Evolutionary conservation across 2,329 filamentous ascomycete species (phyloP).

Genomic region (Aspergillus sp.): DNA sequence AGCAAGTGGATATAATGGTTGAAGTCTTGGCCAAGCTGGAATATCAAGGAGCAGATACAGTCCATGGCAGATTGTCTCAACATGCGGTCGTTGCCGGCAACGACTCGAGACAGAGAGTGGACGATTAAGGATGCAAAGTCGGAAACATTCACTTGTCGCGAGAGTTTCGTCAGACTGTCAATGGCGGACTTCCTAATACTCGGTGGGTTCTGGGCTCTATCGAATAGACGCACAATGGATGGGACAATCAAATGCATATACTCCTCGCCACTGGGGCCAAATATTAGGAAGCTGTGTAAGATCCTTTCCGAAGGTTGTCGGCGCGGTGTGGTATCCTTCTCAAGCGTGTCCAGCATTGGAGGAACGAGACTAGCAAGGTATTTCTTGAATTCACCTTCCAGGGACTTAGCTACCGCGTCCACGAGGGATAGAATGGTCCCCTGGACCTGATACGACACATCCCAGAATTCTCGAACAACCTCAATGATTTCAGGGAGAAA

Average conservation of each 20-base stretch:
- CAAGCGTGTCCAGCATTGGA: slow-evolving; percentile 89
- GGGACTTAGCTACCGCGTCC: slow-evolving; percentile 86
- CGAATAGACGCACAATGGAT: slow-evolving; percentile 90
- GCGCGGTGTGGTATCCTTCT: slow-evolving; percentile 75
- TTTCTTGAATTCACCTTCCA: slow-evolving; percentile 97
- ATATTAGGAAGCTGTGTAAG: slow-evolving; percentile 91
- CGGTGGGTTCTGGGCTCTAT: slow-evolving; percentile 77
- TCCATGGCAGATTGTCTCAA: slow-evolving; percentile 83
- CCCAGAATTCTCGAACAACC: slow-evolving; percentile 88
- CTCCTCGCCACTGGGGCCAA: slow-evolving; percentile 92
- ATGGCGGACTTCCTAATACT: slow-evolving; percentile 85
- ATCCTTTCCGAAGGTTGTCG: slow-evolving; percentile 85
- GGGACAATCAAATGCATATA: slow-evolving; percentile 99
- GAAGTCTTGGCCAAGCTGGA: slow-evolving; percentile 94
- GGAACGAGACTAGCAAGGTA: slow-evolving; percentile 87
- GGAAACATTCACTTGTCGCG: slow-evolving; percentile 93
- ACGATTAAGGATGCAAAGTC: slow-evolving; percentile 97
- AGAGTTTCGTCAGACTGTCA: slow-evolving; percentile 91
- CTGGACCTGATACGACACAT: slow-evolving; percentile 75
- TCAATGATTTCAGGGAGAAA: slow-evolving; percentile 85
- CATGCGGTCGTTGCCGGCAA: slow-evolving; percentile 69
- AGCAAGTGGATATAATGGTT: slow-evolving; percentile 91
- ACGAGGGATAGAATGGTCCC: slow-evolving; percentile 88
- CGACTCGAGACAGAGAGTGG: slow-evolving; percentile 82
- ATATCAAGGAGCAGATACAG: slow-evolving; percentile 90